phyloP scores from a whole-genome alignment of 148 eudicot genomes.

The Chenopodium berlandieri region DNA sequence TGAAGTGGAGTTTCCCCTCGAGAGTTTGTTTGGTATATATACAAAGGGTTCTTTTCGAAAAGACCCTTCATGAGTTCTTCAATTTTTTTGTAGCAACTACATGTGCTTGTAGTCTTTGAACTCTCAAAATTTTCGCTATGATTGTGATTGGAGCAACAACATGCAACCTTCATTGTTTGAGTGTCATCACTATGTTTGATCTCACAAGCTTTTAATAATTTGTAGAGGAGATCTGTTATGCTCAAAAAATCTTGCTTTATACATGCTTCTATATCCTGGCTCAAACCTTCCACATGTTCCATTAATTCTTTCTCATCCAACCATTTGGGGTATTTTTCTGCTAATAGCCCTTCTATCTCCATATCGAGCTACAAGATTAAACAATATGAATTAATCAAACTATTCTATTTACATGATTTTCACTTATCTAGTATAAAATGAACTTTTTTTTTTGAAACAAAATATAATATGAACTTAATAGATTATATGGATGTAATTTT shows the following conservation, averaged over 20 bases:
- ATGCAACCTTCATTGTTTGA: too few species aligned
- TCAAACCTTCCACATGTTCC: neutral
- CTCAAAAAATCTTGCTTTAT: neutral
- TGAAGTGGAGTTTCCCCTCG: constrained; percentile 22
- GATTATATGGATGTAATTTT: too few species aligned
- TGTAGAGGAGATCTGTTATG: neutral
- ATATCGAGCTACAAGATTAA: neutral
- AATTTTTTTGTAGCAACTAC: neutral
- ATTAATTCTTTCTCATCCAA: neutral
- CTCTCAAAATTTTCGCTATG: too few species aligned
- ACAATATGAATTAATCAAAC: too few species aligned
- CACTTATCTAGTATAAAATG: too few species aligned
- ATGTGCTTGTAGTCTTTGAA: too few species aligned
- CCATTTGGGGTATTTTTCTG: neutral
- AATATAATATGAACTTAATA: too few species aligned
- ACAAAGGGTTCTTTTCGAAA: constrained; percentile 8
- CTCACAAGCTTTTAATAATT: neutral
- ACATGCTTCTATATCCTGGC: neutral
- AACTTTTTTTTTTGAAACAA: too few species aligned
- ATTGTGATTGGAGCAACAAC: too few species aligned
- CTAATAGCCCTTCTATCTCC: neutral
- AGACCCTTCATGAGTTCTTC: neutral
- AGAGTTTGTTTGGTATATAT: constrained; percentile 4
- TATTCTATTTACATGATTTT: too few species aligned
- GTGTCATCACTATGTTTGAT: neutral